A percentile compares a stretch with the other conserved stretches of the same genome.
Evolutionary conservation across 2,329 filamentous ascomycete species (phyloP).

Genomic region (Xylogone sp.): DNA sequence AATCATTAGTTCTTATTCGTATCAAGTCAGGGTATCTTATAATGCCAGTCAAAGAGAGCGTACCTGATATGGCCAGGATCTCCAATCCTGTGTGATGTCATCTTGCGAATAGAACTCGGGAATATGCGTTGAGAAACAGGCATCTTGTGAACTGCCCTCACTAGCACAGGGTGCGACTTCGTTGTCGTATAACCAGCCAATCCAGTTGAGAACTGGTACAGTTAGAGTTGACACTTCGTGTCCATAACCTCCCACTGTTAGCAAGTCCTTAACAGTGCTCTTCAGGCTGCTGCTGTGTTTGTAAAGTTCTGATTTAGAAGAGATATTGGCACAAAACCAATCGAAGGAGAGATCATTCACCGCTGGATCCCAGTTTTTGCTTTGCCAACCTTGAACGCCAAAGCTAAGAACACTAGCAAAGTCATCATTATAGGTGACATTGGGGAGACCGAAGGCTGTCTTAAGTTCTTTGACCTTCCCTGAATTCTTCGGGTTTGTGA

Average conservation of each 20-base stretch:
- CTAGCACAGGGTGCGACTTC: constrained; percentile 34
- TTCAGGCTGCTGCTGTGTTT: constrained; percentile 66
- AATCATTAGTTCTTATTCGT: constrained; percentile 15
- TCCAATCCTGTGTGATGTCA: constrained; percentile 38
- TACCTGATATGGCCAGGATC: constrained; percentile 50
- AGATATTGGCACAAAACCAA: constrained; percentile 54
- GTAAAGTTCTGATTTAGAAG: constrained; percentile 38
- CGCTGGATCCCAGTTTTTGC: constrained; percentile 56
- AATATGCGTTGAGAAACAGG: constrained; percentile 48
- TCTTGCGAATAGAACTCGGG: constrained; percentile 40
- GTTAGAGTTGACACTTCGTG: constrained; percentile 36
- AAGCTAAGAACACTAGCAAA: constrained; percentile 44
- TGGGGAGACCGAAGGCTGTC: constrained; percentile 44
- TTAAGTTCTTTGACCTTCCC: constrained; percentile 42
- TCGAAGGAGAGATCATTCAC: constrained; percentile 44
- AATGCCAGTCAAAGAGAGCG: no score
- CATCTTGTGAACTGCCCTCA: constrained; percentile 36
- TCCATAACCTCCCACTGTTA: constrained; percentile 43
- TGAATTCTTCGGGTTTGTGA: constrained; percentile 43
- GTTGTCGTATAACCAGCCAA: constrained; percentile 48
- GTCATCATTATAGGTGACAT: constrained; percentile 40
- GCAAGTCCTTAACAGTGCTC: constrained; percentile 52
- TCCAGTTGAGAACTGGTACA: constrained; percentile 52
- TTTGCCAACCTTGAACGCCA: constrained; percentile 49
- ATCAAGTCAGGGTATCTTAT: constrained; percentile 29